phyloP scores from a whole-genome alignment of 345 rosid species.

The Corymbia maculata region DNA sequence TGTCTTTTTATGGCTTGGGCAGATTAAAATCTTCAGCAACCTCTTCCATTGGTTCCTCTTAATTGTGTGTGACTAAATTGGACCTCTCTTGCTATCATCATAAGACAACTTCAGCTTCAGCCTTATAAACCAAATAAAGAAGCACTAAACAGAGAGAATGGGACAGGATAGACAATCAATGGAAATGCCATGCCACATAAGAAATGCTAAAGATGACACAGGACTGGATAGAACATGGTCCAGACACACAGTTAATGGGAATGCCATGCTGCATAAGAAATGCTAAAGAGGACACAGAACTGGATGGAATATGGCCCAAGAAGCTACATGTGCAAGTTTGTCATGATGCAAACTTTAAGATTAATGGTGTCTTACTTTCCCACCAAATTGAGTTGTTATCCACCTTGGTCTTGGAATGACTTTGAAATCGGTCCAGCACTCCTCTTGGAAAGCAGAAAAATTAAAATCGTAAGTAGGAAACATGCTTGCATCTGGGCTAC shows the following conservation, averaged over 20 bases:
- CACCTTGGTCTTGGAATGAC: constrained; percentile 76
- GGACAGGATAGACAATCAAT: neutral
- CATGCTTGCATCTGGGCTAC: constrained; percentile 60
- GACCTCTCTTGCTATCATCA: neutral
- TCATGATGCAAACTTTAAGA: neutral
- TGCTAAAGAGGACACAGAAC: neutral
- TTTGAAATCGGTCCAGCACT: constrained; percentile 47
- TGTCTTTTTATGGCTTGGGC: neutral
- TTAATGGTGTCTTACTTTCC: constrained; percentile 48
- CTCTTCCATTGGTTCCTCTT: neutral
- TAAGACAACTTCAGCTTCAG: neutral
- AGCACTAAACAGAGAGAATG: neutral
- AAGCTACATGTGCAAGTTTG: neutral
- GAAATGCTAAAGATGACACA: neutral
- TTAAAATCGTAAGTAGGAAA: constrained; percentile 48
- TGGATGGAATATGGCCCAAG: neutral
- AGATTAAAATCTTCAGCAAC: neutral
- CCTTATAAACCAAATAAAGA: neutral
- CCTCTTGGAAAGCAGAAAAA: constrained; percentile 55
- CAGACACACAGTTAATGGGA: neutral
- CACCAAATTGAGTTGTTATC: constrained; percentile 83
- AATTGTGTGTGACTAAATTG: neutral
- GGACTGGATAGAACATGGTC: neutral
- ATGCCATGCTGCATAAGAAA: neutral
- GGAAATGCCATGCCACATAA: neutral